These are phyloP conservation scores for Echeveria elegans DNA, from an alignment of 164 flowering plant species.

Conservation along the genomic window DNA sequence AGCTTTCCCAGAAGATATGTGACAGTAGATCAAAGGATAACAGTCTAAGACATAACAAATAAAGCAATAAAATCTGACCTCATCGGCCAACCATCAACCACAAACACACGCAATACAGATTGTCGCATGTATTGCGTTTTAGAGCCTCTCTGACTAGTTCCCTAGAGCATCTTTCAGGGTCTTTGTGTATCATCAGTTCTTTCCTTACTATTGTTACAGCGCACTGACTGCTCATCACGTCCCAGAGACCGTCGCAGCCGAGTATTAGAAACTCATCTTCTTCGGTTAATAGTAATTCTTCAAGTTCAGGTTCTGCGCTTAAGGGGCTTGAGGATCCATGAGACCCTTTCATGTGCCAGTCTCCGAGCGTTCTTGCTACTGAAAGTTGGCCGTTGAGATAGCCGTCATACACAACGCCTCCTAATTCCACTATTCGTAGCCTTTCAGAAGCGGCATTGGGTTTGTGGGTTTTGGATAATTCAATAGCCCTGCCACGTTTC, in stretches of 20 bases:
- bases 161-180: slow-evolving; percentile 27
- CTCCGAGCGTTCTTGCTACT: slow-evolving; percentile 41
- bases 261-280: slow-evolving; percentile 39
- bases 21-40: neutral
- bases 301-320: slow-evolving; percentile 34
- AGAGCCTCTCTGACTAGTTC: slow-evolving; percentile 37
- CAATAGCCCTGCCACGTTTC: slow-evolving; percentile 35
- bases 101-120: slow-evolving; percentile 42
- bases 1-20: neutral
- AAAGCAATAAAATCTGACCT: slow-evolving; percentile 19
- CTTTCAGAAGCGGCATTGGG: slow-evolving; percentile 28
- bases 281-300: slow-evolving; percentile 22
- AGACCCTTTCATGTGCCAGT: slow-evolving; percentile 39
- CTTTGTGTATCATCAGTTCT: slow-evolving; percentile 30
- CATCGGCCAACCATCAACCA: slow-evolving; percentile 52
- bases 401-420: slow-evolving; percentile 34
- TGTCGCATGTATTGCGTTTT: slow-evolving; percentile 33
- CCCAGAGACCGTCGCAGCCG: slow-evolving; percentile 47
- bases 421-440: slow-evolving; percentile 31
- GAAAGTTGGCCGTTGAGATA: slow-evolving; percentile 38
- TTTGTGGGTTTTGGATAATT: slow-evolving; percentile 37
- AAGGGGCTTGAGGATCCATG: slow-evolving; percentile 25
- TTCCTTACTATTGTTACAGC: slow-evolving; percentile 36
- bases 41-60: neutral
- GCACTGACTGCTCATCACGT: slow-evolving; percentile 46